phyloP scores from a whole-genome alignment of 2,329 filamentous ascomycete species.

The Trichophyton equinum region DNA sequence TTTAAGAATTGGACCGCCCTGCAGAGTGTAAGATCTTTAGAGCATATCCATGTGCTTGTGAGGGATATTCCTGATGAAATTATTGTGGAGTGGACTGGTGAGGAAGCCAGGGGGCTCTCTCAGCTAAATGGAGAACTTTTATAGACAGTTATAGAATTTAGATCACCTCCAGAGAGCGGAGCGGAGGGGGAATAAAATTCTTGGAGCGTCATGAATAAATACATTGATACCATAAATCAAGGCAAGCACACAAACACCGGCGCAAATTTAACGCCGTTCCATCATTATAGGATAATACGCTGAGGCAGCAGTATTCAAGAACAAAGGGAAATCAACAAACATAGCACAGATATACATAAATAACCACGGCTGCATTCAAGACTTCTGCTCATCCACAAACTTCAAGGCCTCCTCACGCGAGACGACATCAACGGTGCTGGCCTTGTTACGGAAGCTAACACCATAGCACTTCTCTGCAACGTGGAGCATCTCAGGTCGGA shows the following conservation, averaged over 20 bases:
- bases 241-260: neutral
- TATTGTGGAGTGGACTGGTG: slow-evolving; percentile 34
- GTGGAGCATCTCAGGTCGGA: slow-evolving; percentile 88
- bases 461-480: slow-evolving; percentile 98
- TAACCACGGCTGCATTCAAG: slow-evolving; percentile 16
- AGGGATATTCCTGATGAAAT: slow-evolving; percentile 36
- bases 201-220: neutral
- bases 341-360: neutral
- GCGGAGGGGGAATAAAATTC: neutral
- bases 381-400: slow-evolving; percentile 79
- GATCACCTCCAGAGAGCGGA: too few species aligned
- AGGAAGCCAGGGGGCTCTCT: slow-evolving; percentile 12
- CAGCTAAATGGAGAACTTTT: neutral
- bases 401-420: slow-evolving; percentile 74
- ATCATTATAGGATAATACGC: neutral
- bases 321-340: neutral
- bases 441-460: slow-evolving; percentile 83
- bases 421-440: slow-evolving; percentile 85
- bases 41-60: slow-evolving; percentile 46
- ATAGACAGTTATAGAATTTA: neutral
- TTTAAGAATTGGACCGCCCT: slow-evolving; percentile 52
- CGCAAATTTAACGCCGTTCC: neutral
- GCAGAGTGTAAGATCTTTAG: slow-evolving; percentile 47
- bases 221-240: neutral
- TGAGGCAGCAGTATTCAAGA: neutral